Evolutionary conservation across 176 grass and related monocot species (phyloP), one percentile per base, ranked within the genome.

Genomic region (Elymus sibiricus): DNA sequence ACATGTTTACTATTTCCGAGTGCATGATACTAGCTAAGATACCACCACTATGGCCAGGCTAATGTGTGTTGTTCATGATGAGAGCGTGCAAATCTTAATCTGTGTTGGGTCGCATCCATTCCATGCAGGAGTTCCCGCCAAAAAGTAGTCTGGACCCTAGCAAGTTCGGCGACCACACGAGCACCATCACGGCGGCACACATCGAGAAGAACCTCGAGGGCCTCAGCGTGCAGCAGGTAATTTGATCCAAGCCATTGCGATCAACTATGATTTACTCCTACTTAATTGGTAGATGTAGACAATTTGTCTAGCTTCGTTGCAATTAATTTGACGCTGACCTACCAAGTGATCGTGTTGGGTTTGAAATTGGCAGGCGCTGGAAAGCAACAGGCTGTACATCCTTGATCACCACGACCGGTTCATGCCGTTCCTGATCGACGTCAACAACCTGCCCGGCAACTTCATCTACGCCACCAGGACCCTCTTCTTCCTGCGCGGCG

Each of bases 331-430:
- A 27, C 32, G 11, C 11, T 19, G 21, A 38, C 0, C 9, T 2
- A 32, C 29, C 16, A 6, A 34, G 8, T 62, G 21, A 64, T 39
- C 3, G 7, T 65, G 1, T 53, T 43, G 58, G 31, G 27, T 32
- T 19, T 12, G 31, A 42, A 4, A 76, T 76, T 78, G 58, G 0
- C 78, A 94, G 92, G 95, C 93, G 79, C 28, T 98, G 40, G 70
- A 80, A 39, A 38, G 51, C 13, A 92, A 92, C 83, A 71, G 73
- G 81, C 46, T 98, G 1, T 98, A 87, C 83, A 92, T 98, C 76
- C 89, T 98, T 63, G 95, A 98, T 83, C 93, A 98, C 88, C 93
- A 98, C 64, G 95, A 98, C 72, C 73, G 87, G 22, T 76, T 95
- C 85, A 94, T 98, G 80, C 95, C 93, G n/a, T 98, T 88, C 69